These are phyloP conservation scores for Draba incana DNA, from an alignment of 345 rosid genomes.

Conservation along the genomic window DNA sequence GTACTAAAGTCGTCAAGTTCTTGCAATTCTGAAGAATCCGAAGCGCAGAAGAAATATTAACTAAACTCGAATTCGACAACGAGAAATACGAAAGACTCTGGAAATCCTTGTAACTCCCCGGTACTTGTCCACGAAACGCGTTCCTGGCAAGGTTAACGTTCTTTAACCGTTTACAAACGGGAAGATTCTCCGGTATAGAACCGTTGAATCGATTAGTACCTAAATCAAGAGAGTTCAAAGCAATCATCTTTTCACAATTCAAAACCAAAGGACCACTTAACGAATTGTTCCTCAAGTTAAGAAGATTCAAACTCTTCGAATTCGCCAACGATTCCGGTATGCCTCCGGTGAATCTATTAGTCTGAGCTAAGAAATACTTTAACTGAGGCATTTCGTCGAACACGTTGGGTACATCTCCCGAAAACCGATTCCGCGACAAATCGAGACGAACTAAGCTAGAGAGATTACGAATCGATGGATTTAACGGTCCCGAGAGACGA, in stretches of 20 bases:
- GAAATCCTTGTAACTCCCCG: slow-evolving; percentile 60
- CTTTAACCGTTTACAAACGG: slow-evolving; percentile 53
- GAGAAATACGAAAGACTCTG: slow-evolving; percentile 65
- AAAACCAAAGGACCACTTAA: slow-evolving; percentile 55
- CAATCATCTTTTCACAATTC: slow-evolving; percentile 63
- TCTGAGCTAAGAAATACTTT: slow-evolving; percentile 48
- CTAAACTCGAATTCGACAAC: slow-evolving; percentile 59
- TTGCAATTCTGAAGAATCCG: slow-evolving; percentile 64
- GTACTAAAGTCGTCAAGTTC: slow-evolving; percentile 63
- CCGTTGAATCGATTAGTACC: slow-evolving; percentile 65
- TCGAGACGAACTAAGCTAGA: slow-evolving; percentile 57
- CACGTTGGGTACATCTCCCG: slow-evolving; percentile 67
- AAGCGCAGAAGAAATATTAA: slow-evolving; percentile 59
- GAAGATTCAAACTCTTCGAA: slow-evolving; percentile 52
- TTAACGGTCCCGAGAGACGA: slow-evolving; percentile 56
- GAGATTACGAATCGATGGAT: slow-evolving; percentile 48
- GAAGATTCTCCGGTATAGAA: slow-evolving; percentile 57
- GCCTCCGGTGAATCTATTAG: slow-evolving; percentile 57
- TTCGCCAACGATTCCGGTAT: slow-evolving; percentile 66
- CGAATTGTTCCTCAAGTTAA: slow-evolving; percentile 76
- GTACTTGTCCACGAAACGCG: slow-evolving; percentile 60
- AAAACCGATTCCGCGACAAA: slow-evolving; percentile 54
- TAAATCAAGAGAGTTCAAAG: slow-evolving; percentile 64
- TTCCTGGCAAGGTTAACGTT: slow-evolving; percentile 70
- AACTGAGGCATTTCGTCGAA: slow-evolving; percentile 46